These are phyloP conservation scores for Leptoxyphium fumago DNA, from an alignment of 2,329 filamentous ascomycete genomes.

Conservation along the genomic window DNA sequence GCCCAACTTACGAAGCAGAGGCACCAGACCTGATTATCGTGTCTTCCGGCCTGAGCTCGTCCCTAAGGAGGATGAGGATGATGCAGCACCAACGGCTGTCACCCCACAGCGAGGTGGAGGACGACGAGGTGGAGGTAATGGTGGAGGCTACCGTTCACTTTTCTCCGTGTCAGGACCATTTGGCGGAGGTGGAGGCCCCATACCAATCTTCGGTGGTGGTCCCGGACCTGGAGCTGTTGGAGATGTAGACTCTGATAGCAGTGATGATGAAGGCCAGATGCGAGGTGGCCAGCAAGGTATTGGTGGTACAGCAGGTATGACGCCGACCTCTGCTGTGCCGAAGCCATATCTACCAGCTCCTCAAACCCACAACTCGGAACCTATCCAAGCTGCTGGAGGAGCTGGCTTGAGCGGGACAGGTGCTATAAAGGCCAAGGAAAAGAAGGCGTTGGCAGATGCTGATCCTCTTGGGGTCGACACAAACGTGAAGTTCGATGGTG, in stretches of 20 bases:
- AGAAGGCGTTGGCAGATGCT: conserved; percentile 79
- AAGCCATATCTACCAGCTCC: conserved; percentile 35
- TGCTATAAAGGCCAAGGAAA: conserved; percentile 85
- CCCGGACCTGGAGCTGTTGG: conserved; percentile 61
- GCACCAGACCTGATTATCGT: conserved; percentile 69
- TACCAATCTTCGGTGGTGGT: conserved; percentile 58
- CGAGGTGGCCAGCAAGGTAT: conserved; percentile 41
- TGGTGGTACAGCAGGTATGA: conserved; percentile 51
- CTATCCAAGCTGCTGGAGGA: conserved; percentile 40
- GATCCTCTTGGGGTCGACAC: conserved; percentile 88
- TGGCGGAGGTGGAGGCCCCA: conserved; percentile 63
- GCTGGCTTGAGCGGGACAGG: conserved; percentile 40
- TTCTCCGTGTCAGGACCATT: conserved; percentile 90
- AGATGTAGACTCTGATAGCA: conserved; percentile 85
- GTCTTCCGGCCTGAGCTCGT: conserved; percentile 62
- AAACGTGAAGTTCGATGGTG: conserved; percentile 84
- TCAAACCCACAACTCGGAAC: conserved; percentile 43
- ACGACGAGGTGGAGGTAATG: conserved; percentile 41
- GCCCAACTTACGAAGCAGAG: conserved; percentile 45
- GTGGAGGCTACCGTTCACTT: conserved; percentile 57
- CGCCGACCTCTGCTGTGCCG: conserved; percentile 38
- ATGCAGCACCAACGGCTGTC: conserved; percentile 47
- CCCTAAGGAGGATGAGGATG: conserved; percentile 61
- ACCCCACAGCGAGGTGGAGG: conserved; percentile 44
- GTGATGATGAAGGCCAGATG: conserved; percentile 63